These are phyloP conservation scores for Pisolithus thermaeus DNA, from an alignment of 1,284 basidiomycete species.

Conservation along the genomic window DNA sequence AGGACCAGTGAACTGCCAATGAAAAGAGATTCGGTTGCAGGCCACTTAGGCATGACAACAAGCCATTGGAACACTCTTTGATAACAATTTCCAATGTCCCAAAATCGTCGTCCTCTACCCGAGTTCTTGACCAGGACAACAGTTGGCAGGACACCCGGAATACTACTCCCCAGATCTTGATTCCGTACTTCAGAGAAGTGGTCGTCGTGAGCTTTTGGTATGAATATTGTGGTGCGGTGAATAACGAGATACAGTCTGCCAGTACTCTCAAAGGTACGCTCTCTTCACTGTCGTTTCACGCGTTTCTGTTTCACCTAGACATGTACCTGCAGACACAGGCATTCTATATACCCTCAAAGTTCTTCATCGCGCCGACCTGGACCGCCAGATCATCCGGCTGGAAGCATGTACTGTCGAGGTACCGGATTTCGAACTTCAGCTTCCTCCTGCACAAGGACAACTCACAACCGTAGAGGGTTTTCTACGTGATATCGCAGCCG, in stretches of 20 bases:
- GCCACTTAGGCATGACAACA: conserved; percentile 37
- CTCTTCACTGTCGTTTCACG: no score
- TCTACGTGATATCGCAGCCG: conserved; percentile 31
- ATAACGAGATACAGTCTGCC: no score
- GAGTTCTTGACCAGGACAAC: conserved; percentile 37
- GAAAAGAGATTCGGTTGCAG: conserved; percentile 30
- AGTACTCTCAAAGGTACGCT: no score
- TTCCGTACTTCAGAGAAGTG: neutral
- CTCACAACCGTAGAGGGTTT: no score
- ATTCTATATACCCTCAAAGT: conserved; percentile 59
- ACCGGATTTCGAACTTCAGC: no score
- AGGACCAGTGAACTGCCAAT: conserved; percentile 53
- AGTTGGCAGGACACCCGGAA: conserved; percentile 35
- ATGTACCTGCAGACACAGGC: conserved; percentile 50
- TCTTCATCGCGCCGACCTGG: no score
- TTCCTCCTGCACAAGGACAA: no score
- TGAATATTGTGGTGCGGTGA: no score
- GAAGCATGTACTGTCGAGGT: no score
- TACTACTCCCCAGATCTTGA: conserved; percentile 35
- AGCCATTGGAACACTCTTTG: conserved; percentile 34
- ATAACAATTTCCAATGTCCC: conserved; percentile 29
- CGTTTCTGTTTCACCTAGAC: no score
- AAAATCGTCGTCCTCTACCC: conserved; percentile 30
- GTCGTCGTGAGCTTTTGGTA: no score
- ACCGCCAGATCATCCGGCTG: no score